Base-by-base conservation (phyloP, 306 rosid species). In the Vicia sativa region DNA sequence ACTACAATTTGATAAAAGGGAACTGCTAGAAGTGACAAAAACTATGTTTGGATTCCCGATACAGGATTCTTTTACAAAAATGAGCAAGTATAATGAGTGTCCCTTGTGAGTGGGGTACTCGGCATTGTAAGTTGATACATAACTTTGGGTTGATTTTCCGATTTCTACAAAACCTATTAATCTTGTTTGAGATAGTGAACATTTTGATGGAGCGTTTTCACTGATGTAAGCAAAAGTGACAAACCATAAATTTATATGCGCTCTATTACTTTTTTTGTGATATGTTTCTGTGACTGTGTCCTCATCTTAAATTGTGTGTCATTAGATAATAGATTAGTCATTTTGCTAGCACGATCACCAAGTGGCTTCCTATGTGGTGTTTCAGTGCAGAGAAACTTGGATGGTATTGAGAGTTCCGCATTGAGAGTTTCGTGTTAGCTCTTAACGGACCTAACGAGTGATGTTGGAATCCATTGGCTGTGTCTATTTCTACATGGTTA, bases 401-500 rank as follows among this genome's bases (percentile, higher is more conserved):
- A 3, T 11, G 54, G 39, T 26, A 28, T 42, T 28, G 31, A n/a
- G 12, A 8, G 12, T 16, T 9, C 14, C 9, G 34, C 10, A 18
- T 31, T 48, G 31, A n/a, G 12, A 8, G 12, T 16, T 9, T 9
- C 9, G 34, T 4, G 11, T 31, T 48, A 49, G 35, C 31, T 2
- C 38, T 26, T 13, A 55, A 12, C n/a, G n/a, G 14, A 49, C 41
- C 7, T 23, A 25, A 43, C 11, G 11, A 34, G 55, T 43, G 41
- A 43, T 23, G 23, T 43, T 14, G 25, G 39, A 43, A 25, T 16
- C 12, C 21, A 48, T 16, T 14, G 5, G 57, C 28, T 23, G 28
- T 45, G 57, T 46, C 8, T 43, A 43, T 43, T 65, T 29, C 58
- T 45, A 34, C 38, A 26, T 39, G 52, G 11, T 62, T 37, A 62